A percentile compares a stretch with the other conserved stretches of the same genome.
These are phyloP conservation scores for Craterostigma plantagineum DNA, from an alignment of 257 asterid species.

Conservation along the genomic window DNA sequence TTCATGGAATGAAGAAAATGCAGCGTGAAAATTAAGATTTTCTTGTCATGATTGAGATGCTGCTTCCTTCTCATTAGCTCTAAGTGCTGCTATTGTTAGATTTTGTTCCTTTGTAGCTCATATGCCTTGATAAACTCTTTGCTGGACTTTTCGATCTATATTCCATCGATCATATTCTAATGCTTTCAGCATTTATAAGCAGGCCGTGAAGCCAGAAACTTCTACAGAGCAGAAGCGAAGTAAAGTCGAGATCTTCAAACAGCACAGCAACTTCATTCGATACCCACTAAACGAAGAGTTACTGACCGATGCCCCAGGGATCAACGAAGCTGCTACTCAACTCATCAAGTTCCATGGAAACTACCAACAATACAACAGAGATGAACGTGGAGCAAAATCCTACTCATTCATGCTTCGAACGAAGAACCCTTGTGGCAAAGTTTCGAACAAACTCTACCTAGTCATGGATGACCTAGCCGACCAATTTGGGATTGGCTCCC, in stretches of 20 bases:
- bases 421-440: slow-evolving; percentile 94
- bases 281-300: slow-evolving; percentile 90
- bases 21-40: too few relatives aligned
- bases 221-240: slow-evolving; percentile 81
- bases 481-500: slow-evolving; percentile 86
- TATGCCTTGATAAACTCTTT: too few relatives aligned
- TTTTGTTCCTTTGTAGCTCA: too few relatives aligned
- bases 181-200: slow-evolving; percentile 1
- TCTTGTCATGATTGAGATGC: neutral
- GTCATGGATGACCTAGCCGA: slow-evolving; percentile 95
- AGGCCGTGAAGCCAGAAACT: slow-evolving; percentile 72
- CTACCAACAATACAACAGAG: slow-evolving; percentile 87
- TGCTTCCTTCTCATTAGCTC: too few relatives aligned
- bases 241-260: slow-evolving; percentile 84
- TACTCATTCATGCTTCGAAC: slow-evolving; percentile 95
- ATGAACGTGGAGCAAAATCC: slow-evolving; percentile 67
- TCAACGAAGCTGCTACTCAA: slow-evolving; percentile 80
- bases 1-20: too few relatives aligned
- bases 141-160: too few relatives aligned
- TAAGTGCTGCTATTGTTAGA: too few relatives aligned
- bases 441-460: slow-evolving; percentile 66
- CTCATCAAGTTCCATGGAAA: slow-evolving; percentile 98
- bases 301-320: slow-evolving; percentile 53
- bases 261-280: slow-evolving; percentile 80
- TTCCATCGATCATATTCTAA: too few relatives aligned